Conservation (phyloP, 1,139 yeast genomes). For the Sugiyamaella paludigena region DNA sequence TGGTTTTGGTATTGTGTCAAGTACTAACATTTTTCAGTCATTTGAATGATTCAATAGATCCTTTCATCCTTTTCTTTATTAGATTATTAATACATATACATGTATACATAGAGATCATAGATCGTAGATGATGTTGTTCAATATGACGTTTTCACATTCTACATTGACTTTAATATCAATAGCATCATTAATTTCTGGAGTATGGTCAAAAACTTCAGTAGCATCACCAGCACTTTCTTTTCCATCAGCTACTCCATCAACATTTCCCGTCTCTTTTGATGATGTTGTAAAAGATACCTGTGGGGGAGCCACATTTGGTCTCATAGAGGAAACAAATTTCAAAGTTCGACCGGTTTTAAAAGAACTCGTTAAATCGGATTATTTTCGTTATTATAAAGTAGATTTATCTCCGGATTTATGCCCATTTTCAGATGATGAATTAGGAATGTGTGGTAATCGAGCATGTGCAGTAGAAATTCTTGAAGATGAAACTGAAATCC, state of each 20-base stretch:
- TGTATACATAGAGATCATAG: too few species aligned
- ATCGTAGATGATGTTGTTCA: neutral
- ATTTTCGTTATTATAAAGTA: slow-evolving; percentile 80
- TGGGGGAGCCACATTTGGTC: slow-evolving; percentile 50
- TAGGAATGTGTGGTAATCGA: slow-evolving; percentile 83
- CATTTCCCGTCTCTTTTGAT: slow-evolving; percentile 7
- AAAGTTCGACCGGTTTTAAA: slow-evolving; percentile 54
- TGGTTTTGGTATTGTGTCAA: too few species aligned
- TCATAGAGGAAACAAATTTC: slow-evolving; percentile 51
- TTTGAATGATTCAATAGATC: too few species aligned
- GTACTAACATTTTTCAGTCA: too few species aligned
- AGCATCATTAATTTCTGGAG: neutral
- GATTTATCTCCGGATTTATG: slow-evolving; percentile 78
- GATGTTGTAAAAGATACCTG: slow-evolving; percentile 40
- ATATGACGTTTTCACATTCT: neutral
- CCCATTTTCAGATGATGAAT: slow-evolving; percentile 81
- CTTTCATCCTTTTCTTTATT: too few species aligned
- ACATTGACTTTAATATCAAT: neutral
- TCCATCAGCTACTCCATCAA: slow-evolving; percentile 13
- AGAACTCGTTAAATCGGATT: slow-evolving; percentile 47
- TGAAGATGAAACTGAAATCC: slow-evolving; percentile 54
- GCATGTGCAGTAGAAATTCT: slow-evolving; percentile 89
- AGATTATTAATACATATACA: too few species aligned
- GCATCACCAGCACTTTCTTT: slow-evolving; percentile 6
- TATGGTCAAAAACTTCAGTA: neutral